phyloP scores from a whole-genome alignment of 305 asterid species.

The Fraxinus platypoda region DNA sequence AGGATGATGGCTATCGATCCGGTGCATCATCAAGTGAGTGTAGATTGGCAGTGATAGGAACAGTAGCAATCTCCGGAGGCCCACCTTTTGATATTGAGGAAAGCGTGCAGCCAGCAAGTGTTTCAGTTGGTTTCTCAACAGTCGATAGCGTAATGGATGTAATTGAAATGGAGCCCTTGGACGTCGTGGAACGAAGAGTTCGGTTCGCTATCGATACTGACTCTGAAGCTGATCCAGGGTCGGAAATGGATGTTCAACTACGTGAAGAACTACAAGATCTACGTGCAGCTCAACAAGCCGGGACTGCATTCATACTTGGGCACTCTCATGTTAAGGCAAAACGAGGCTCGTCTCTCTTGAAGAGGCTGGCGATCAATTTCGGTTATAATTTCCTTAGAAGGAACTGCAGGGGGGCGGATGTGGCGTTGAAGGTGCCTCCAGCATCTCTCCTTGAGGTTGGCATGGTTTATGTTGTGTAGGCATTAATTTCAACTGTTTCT shows the following conservation, averaged over 20 bases:
- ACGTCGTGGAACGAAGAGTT: conserved; percentile 42
- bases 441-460: conserved; percentile 96
- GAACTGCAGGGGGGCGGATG: conserved; percentile 90
- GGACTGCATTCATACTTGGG: conserved; percentile 83
- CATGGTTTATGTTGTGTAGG: conserved; percentile 78
- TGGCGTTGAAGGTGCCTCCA: conserved; percentile 88
- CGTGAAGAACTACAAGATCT: conserved; percentile 72
- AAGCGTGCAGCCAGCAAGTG: conserved; percentile 56
- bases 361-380: conserved; percentile 70
- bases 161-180: conserved; percentile 46
- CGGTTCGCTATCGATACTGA: conserved; percentile 53
- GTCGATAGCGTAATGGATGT: conserved; percentile 49
- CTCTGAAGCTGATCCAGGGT: conserved; percentile 29
- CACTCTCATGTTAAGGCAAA: conserved; percentile 86
- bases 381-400: conserved; percentile 80
- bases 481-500: not conserved
- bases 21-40: conserved; percentile 51
- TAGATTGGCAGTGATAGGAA: conserved; percentile 80
- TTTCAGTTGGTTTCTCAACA: conserved; percentile 57
- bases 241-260: conserved; percentile 43
- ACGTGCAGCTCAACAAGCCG: conserved; percentile 67
- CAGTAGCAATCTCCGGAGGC: conserved; percentile 34
- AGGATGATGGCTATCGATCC: conserved; percentile 45
- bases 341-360: conserved; percentile 74
- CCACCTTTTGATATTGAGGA: conserved; percentile 63